Percentiles rank a stretch among this genome's conserved stretches.
Evolutionary conservation across 1,284 basidiomycete species (phyloP).

Genomic region (Sporisorium graminicola): DNA sequence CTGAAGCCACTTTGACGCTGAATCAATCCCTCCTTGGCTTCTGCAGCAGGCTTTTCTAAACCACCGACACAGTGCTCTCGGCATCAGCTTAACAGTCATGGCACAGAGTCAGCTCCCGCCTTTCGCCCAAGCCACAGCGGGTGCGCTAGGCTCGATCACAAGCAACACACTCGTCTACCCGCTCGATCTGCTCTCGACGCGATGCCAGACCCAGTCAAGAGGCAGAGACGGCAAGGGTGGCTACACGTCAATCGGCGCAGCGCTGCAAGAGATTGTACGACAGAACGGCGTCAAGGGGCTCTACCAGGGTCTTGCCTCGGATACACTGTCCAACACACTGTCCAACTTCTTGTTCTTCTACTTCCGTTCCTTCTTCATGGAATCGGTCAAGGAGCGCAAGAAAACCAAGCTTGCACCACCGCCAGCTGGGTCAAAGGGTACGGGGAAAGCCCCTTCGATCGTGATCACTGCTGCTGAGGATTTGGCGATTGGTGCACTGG

Average conservation of each 20-base stretch:
- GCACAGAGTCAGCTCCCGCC: conserved; percentile 66
- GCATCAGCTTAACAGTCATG: conserved; percentile 16
- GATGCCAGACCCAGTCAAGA: conserved; percentile 67
- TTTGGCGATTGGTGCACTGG: conserved; percentile 71
- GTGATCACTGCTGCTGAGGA: conserved; percentile 70
- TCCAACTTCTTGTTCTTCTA: conserved; percentile 68
- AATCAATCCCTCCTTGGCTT: background rate
- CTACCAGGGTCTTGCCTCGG: conserved; percentile 70
- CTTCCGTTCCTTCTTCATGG: conserved; percentile 58
- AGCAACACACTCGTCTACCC: conserved; percentile 72
- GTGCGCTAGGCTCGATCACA: conserved; percentile 70
- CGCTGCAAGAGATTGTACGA: conserved; percentile 51
- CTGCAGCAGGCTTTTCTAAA: background rate
- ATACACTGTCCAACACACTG: conserved; percentile 71
- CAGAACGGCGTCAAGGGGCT: conserved; percentile 55
- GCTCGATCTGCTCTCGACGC: conserved; percentile 71
- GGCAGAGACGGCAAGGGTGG: conserved; percentile 40
- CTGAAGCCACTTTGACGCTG: background rate
- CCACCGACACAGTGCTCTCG: too few species aligned
- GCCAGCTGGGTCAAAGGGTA: conserved; percentile 14
- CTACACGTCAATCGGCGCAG: conserved; percentile 43
- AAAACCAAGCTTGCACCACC: conserved; percentile 19
- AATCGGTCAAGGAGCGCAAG: conserved; percentile 34
- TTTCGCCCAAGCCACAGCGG: conserved; percentile 71
- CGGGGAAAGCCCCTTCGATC: conserved; percentile 33